phyloP scores from a whole-genome alignment of 306 rosid species.

The Elaeagnus macrophylla region DNA sequence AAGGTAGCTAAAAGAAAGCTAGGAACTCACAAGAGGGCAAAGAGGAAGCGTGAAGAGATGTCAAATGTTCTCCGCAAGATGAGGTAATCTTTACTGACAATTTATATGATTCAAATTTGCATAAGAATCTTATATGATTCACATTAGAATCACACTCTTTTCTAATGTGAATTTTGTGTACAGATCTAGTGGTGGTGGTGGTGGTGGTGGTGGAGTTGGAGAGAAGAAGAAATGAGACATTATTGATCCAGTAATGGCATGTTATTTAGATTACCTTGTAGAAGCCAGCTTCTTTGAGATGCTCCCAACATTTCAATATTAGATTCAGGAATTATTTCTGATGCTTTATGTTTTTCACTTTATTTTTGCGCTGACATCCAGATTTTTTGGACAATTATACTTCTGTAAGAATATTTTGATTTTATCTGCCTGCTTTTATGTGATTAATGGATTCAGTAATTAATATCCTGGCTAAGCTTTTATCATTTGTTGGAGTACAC shows the following conservation, averaged over 20 bases:
- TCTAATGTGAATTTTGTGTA: constrained; percentile 10
- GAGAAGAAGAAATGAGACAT: constrained; percentile 65
- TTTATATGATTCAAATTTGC: not conserved
- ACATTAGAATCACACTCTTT: not conserved
- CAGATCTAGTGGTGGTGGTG: constrained; percentile 94
- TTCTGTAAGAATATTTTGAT: too few relatives aligned
- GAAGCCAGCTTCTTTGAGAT: constrained; percentile 11
- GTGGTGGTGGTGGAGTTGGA: constrained; percentile 64
- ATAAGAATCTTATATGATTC: not conserved
- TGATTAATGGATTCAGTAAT: too few relatives aligned
- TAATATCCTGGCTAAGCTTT: too few relatives aligned
- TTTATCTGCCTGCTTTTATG: too few relatives aligned
- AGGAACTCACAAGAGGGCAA: constrained; percentile 85
- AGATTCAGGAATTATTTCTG: constrained; percentile 7
- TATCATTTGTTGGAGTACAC: too few relatives aligned
- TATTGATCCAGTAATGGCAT: not conserved
- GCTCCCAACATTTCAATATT: not conserved
- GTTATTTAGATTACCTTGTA: constrained; percentile 1
- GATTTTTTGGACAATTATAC: too few relatives aligned
- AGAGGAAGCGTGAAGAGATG: constrained; percentile 95
- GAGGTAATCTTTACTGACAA: constrained; percentile 38
- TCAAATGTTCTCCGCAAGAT: constrained; percentile 75
- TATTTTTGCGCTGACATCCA: too few relatives aligned
- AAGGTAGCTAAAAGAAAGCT: constrained; percentile 82
- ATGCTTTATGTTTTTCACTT: too few relatives aligned